Evolutionary conservation across 305 asterid species (phyloP).

Genomic region (Solanum hybrid): DNA sequence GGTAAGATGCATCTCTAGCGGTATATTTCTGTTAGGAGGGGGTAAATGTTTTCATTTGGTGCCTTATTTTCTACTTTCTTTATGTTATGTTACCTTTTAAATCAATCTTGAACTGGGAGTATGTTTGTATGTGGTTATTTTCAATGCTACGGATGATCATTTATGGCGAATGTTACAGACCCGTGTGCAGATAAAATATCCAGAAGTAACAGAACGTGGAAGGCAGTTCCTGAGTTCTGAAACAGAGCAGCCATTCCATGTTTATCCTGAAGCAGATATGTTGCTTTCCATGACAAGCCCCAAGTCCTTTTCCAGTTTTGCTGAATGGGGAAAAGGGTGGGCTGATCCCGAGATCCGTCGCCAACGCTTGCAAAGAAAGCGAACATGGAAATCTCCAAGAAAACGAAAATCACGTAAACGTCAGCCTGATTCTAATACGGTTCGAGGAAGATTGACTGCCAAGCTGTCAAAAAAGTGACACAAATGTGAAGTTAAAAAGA

Average conservation of each 20-base stretch:
- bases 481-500: neutral
- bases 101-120: neutral
- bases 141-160: neutral
- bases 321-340: slow-evolving; percentile 78
- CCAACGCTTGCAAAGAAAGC: slow-evolving; percentile 40
- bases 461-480: slow-evolving; percentile 34
- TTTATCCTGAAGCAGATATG: slow-evolving; percentile 74
- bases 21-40: neutral
- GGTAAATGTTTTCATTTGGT: neutral
- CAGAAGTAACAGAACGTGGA: slow-evolving; percentile 46
- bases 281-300: slow-evolving; percentile 25
- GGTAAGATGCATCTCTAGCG: neutral
- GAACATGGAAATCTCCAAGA: slow-evolving; percentile 27
- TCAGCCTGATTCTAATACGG: slow-evolving; percentile 33
- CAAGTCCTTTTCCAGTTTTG: slow-evolving; percentile 50
- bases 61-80: neutral
- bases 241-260: slow-evolving; percentile 26
- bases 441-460: slow-evolving; percentile 59
- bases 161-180: slow-evolving; percentile 18
- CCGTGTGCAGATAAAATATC: slow-evolving; percentile 48
- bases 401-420: slow-evolving; percentile 23
- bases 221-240: slow-evolving; percentile 32
- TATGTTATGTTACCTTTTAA: neutral
- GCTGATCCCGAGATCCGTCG: slow-evolving; percentile 74
- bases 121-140: neutral